Evolutionary conservation across 495 filamentous ascomycete genomes (phyloP).

Genomic region (Peziza echinospora): DNA sequence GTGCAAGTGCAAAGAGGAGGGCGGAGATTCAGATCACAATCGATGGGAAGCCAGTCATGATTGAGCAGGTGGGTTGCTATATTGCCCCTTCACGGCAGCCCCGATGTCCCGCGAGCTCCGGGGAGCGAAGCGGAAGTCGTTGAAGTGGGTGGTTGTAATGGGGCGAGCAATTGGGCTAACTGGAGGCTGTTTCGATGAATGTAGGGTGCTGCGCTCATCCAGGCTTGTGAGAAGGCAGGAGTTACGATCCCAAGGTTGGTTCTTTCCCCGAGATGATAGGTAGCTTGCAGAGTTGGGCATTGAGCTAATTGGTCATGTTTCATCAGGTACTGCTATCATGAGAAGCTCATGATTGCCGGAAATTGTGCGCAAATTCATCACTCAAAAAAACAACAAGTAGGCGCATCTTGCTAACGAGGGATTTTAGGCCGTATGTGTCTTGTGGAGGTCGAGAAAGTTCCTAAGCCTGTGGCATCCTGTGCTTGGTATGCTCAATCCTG

Average conservation of each 20-base stretch:
- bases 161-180: background rate
- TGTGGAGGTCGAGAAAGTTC: conserved; percentile 86
- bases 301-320: conserved; percentile 85
- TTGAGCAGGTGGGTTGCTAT: conserved; percentile 13
- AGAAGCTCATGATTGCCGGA: conserved; percentile 91
- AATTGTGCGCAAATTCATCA: too few species aligned
- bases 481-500: conserved; percentile 34
- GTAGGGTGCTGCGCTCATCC: conserved; percentile 74
- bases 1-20: background rate
- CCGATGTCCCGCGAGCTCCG: too few species aligned
- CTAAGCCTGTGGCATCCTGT: conserved; percentile 94
- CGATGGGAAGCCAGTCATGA: conserved; percentile 19
- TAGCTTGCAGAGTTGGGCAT: conserved; percentile 88
- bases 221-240: conserved; percentile 96
- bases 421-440: conserved; percentile 99
- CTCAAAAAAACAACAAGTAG: too few species aligned
- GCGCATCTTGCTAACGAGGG: too few species aligned
- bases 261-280: too few species aligned
- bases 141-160: too few species aligned
- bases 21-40: conserved; percentile 19
- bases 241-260: conserved; percentile 29
- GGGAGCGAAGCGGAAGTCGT: too few species aligned
- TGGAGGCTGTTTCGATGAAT: background rate
- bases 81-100: too few species aligned
- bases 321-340: conserved; percentile 95